A percentile compares a stretch with the other conserved stretches of the same genome.
Conservation (phyloP, 805 yeast genomes). For the Kodamaea kaohsiungensis region DNA sequence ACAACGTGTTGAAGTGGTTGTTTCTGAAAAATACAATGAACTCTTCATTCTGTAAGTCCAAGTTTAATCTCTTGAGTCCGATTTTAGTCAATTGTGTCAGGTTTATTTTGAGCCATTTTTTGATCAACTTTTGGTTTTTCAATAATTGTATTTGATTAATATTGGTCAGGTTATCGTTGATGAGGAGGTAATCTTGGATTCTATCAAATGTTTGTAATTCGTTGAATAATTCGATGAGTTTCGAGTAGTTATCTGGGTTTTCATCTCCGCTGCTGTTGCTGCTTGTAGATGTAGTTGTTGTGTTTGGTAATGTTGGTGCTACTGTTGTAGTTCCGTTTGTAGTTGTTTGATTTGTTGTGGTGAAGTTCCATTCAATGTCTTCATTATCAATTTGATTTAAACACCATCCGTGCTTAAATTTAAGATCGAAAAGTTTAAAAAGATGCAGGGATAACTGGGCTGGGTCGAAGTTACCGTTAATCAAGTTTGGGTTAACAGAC, state of each 20-base stretch:
- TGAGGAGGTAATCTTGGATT: conserved; percentile 56
- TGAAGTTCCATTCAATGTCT: conserved; percentile 12
- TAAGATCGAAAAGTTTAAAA: conserved; percentile 59
- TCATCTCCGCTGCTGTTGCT: conserved; percentile 7
- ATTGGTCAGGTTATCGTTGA: conserved; percentile 12
- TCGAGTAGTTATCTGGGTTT: conserved; percentile 16
- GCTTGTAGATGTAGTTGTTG: conserved; percentile 3
- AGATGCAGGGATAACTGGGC: conserved; percentile 54
- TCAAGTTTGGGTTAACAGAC: conserved; percentile 67
- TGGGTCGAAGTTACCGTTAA: conserved; percentile 50
- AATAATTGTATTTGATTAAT: conserved; percentile 11
- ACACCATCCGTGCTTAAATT: conserved; percentile 84
- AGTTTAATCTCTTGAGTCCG: conserved; percentile 57
- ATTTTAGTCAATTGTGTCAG: conserved; percentile 73
- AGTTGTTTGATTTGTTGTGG: conserved; percentile 4
- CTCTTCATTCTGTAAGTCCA: conserved; percentile 49
- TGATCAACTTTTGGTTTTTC: conserved; percentile 19
- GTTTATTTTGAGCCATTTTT: conserved; percentile 52
- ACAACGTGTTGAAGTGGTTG: conserved; percentile 81
- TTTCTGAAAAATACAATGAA: conserved; percentile 80
- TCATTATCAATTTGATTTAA: conserved; percentile 39
- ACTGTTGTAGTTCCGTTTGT: background rate
- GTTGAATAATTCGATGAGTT: conserved; percentile 20
- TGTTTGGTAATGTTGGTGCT: background rate
- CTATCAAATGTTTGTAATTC: conserved; percentile 46